Evolutionary conservation across 2,329 filamentous ascomycete genomes (phyloP).

Genomic region (Xylaria sp.): DNA sequence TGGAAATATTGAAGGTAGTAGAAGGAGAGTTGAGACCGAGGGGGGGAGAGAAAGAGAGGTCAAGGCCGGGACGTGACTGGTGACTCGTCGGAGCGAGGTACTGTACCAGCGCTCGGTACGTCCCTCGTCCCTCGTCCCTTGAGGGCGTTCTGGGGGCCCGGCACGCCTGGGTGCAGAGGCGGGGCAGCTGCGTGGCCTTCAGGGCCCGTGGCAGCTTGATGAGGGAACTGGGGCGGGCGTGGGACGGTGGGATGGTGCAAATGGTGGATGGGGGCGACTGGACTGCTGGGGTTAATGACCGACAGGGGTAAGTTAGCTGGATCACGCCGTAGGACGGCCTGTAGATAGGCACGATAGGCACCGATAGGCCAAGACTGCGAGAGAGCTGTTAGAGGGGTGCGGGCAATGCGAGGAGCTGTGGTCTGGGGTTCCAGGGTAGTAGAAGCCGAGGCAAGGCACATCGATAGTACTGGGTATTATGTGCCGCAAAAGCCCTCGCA

Average conservation of each 20-base stretch:
- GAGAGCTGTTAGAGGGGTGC: too few species aligned
- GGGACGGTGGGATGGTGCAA: background rate
- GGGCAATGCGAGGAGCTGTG: too few species aligned
- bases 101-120: slow-evolving; percentile 7
- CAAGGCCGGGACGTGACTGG: slow-evolving; percentile 21
- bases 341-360: slow-evolving; percentile 26
- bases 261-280: slow-evolving; percentile 2
- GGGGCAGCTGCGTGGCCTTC: slow-evolving; percentile 19
- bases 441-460: too few species aligned
- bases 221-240: background rate
- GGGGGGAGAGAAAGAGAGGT: slow-evolving; percentile 14
- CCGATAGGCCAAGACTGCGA: slow-evolving; percentile 5
- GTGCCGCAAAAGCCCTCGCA: too few species aligned
- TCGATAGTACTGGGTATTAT: too few species aligned
- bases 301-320: slow-evolving; percentile 21
- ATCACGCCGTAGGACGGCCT: slow-evolving; percentile 16
- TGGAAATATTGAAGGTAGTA: slow-evolving; percentile 12
- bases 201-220: background rate
- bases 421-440: too few species aligned
- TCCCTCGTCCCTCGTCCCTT: too few species aligned
- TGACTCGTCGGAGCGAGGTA: slow-evolving; percentile 23
- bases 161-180: slow-evolving; percentile 15
- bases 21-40: slow-evolving; percentile 2
- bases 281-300: slow-evolving; percentile 6
- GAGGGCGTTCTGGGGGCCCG: too few species aligned